Base-by-base conservation (phyloP, 768 basidiomycete genomes). In the Russula compacta region DNA sequence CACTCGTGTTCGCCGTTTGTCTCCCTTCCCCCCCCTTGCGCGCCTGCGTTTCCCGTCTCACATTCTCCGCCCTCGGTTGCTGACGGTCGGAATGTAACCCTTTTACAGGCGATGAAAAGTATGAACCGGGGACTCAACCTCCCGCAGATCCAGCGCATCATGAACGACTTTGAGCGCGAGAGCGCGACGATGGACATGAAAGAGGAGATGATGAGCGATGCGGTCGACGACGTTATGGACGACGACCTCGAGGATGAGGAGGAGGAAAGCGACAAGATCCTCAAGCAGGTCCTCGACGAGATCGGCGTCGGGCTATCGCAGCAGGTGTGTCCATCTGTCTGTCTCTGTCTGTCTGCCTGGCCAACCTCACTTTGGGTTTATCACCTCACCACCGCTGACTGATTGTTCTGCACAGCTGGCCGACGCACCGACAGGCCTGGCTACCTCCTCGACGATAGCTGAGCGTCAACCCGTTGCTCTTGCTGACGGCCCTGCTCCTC, bases 161-260 rank as follows among this genome's bases (percentile, higher is more conserved):
- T 99, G 91, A 92, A 86, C 68, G 95, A 99, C 49, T 99, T 99
- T 69, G 97, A 99, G 77, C 88, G 85, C 69, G 97, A 99, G 75
- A 95, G 89, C 67, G 85, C 92, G 5, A 92, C 87, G 75, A 99
- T 99, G 97, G 97, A 99, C 74, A 98, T 99, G 97, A 99, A 98
- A 73, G 97, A 98, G 75, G 95, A 97, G 72, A 98, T 98, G 91
- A 99, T 98, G 97, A 92, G 90, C 21, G 97, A 98, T 63, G 89
- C 93, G 14, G 89, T 98, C 15, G 97, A 98, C 73, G 95, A 98
- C 68, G 95, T 89, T 52, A 95, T 98, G 88, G 92, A 95, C 65
- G 87, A 89, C 36, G 94, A 93, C 14, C 75, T 74, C 35, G 95
- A 95, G 68, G 95, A 95, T 53, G 95, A 98, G 73, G 97, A 98